Conservation (phyloP, 1,139 yeast genomes). For the Diutina siamensis region DNA sequence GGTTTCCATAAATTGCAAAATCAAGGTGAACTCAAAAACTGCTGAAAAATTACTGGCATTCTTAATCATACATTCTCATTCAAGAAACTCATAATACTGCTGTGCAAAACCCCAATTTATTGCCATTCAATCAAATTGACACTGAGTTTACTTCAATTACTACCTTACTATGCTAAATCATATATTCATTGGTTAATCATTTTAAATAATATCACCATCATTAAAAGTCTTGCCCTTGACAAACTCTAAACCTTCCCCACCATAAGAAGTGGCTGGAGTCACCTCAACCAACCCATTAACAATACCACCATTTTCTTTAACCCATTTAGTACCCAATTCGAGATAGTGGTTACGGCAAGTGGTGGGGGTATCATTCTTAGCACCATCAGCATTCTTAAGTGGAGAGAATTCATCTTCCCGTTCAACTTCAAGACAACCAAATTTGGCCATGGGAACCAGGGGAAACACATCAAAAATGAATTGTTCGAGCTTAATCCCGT, state of each 20-base stretch:
- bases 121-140: too few relatives aligned
- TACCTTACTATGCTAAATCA: too few relatives aligned
- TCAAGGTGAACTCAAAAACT: too few relatives aligned
- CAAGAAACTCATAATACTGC: too few relatives aligned
- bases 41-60: too few relatives aligned
- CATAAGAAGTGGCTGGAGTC: conserved; percentile 59
- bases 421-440: conserved; percentile 89
- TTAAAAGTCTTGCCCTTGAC: conserved; percentile 41
- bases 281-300: conserved; percentile 65
- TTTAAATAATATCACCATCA: conserved; percentile 30
- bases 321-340: conserved; percentile 69
- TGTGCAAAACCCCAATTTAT: too few relatives aligned
- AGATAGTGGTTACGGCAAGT: conserved; percentile 64
- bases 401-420: conserved; percentile 86
- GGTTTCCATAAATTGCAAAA: too few relatives aligned
- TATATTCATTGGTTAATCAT: too few relatives aligned
- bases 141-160: too few relatives aligned
- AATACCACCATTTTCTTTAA: conserved; percentile 53
- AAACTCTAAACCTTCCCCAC: conserved; percentile 70
- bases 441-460: conserved; percentile 54
- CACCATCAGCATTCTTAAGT: conserved; percentile 80
- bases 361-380: conserved; percentile 73
- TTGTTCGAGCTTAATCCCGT: conserved; percentile 92
- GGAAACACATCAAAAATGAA: conserved; percentile 96
- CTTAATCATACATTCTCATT: too few relatives aligned